Conservation (phyloP, 2,329 filamentous ascomycete species). For the Claviceps africana region DNA sequence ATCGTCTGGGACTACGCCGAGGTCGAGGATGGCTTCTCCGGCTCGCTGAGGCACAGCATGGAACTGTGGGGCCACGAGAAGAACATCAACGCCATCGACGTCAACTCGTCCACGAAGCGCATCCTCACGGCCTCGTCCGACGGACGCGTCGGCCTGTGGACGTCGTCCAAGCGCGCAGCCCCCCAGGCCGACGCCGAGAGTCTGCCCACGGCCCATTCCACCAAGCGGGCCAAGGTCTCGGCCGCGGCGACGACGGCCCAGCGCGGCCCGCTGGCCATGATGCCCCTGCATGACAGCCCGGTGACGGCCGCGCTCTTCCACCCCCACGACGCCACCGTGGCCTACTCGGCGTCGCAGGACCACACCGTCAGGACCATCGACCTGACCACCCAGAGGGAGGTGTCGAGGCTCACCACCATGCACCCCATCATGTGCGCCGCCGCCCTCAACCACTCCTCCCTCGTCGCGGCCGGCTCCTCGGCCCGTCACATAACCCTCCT, state of each 20-base stretch:
- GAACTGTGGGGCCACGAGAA: slow-evolving; percentile 75
- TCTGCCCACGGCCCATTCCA: slow-evolving; percentile 50
- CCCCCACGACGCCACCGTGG: slow-evolving; percentile 69
- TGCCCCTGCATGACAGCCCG: slow-evolving; percentile 56
- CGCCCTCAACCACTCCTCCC: slow-evolving; percentile 51
- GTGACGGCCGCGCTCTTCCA: slow-evolving; percentile 78
- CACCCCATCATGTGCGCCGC: slow-evolving; percentile 71
- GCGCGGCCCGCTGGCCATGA: slow-evolving; percentile 63
- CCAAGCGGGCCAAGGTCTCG: slow-evolving; percentile 63
- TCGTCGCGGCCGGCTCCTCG: slow-evolving; percentile 62
- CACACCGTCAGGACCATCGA: slow-evolving; percentile 86
- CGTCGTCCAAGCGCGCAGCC: slow-evolving; percentile 59
- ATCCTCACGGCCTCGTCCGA: slow-evolving; percentile 80
- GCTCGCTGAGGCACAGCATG: slow-evolving; percentile 54
- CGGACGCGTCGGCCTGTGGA: slow-evolving; percentile 78
- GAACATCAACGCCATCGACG: slow-evolving; percentile 58
- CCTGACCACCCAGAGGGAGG: slow-evolving; percentile 62
- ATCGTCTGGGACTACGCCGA: slow-evolving; percentile 83
- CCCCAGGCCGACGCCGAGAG: slow-evolving; percentile 58
- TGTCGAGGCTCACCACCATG: slow-evolving; percentile 71
- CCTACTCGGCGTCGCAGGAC: slow-evolving; percentile 83
- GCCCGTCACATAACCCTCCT: slow-evolving; percentile 84
- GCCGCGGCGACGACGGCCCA: slow-evolving; percentile 38
- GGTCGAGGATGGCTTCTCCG: slow-evolving; percentile 42
- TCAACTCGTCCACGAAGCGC: slow-evolving; percentile 58